phyloP scores from a whole-genome alignment of 2,329 filamentous ascomycete genomes.

The Trichoderma breve region DNA sequence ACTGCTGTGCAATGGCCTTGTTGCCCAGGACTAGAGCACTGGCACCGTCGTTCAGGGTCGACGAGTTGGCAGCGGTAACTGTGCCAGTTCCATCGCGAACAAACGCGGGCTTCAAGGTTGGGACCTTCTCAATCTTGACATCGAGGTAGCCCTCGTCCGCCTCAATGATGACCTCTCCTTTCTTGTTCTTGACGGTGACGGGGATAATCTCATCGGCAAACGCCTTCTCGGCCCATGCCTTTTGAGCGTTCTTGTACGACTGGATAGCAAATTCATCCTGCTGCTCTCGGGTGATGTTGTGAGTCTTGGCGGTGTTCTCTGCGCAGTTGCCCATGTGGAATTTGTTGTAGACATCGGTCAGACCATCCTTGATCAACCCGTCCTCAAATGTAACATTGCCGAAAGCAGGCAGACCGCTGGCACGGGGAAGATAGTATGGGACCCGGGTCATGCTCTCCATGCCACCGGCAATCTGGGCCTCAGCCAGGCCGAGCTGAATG shows the following conservation, averaged over 20 bases:
- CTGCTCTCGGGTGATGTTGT: slow-evolving; percentile 74
- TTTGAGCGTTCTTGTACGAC: slow-evolving; percentile 85
- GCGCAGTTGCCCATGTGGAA: slow-evolving; percentile 98
- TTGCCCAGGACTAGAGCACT: slow-evolving; percentile 84
- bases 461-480: slow-evolving; percentile 87
- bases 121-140: slow-evolving; percentile 81
- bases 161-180: slow-evolving; percentile 75
- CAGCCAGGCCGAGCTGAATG: slow-evolving; percentile 85
- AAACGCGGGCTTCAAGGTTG: slow-evolving; percentile 87
- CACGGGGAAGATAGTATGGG: slow-evolving; percentile 83
- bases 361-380: slow-evolving; percentile 87
- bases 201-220: slow-evolving; percentile 90
- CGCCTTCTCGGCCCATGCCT: slow-evolving; percentile 76
- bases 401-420: slow-evolving; percentile 79
- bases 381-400: slow-evolving; percentile 87
- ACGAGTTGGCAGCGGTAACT: slow-evolving; percentile 92
- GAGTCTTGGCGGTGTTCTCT: slow-evolving; percentile 89
- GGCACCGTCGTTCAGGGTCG: slow-evolving; percentile 91
- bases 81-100: slow-evolving; percentile 80
- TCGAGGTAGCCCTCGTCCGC: slow-evolving; percentile 89
- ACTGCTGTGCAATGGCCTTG: slow-evolving; percentile 76
- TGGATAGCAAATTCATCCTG: slow-evolving; percentile 90
- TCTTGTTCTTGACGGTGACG: slow-evolving; percentile 79
- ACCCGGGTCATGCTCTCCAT: slow-evolving; percentile 98
- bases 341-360: slow-evolving; percentile 95